Percentiles rank a stretch among this genome's conserved stretches.
Conservation (phyloP, 2,329 filamentous ascomycete species). For the Colletotrichum tabaci region DNA sequence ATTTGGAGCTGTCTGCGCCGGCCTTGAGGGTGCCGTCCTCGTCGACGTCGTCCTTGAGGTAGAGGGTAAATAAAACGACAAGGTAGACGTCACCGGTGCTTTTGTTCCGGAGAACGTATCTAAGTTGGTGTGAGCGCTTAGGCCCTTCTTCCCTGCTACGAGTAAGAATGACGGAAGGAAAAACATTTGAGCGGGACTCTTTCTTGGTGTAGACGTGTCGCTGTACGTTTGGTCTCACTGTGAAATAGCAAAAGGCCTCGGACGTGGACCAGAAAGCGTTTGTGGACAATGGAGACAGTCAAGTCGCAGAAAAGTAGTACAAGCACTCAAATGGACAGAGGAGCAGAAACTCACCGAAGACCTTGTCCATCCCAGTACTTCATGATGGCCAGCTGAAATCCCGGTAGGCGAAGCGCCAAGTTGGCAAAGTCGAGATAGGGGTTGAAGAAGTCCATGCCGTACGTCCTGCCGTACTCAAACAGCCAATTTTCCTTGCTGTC, state of each 20-base stretch:
- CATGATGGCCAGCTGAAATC: slow-evolving; percentile 81
- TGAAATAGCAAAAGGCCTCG: slow-evolving; percentile 15
- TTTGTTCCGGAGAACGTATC: slow-evolving; percentile 92
- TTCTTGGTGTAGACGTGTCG: slow-evolving; percentile 1
- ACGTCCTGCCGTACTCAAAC: slow-evolving; percentile 68
- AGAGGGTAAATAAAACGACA: slow-evolving; percentile 84
- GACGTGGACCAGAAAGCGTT: neutral
- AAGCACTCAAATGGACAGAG: slow-evolving; percentile 37
- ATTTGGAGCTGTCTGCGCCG: slow-evolving; percentile 53
- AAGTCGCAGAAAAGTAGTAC: slow-evolving; percentile 28
- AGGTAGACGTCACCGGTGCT: slow-evolving; percentile 82
- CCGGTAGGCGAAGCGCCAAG: slow-evolving; percentile 79
- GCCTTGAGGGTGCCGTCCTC: slow-evolving; percentile 70
- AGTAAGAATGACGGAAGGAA: slow-evolving; percentile 44
- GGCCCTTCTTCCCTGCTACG: slow-evolving; percentile 47
- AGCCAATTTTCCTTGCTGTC: slow-evolving; percentile 67
- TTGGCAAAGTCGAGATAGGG: slow-evolving; percentile 89
- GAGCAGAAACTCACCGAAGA: slow-evolving; percentile 71
- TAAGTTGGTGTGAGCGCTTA: slow-evolving; percentile 85
- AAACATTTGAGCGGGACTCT: neutral
- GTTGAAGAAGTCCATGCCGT: slow-evolving; percentile 84
- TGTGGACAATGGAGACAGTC: neutral
- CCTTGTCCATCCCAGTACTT: slow-evolving; percentile 86
- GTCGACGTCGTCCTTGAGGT: slow-evolving; percentile 77
- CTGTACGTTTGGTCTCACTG: neutral